Evolutionary conservation across 2,329 filamentous ascomycete genomes (phyloP), one percentile per base, ranked within the genome.

Genomic region (Trichoderma aggressivum): DNA sequence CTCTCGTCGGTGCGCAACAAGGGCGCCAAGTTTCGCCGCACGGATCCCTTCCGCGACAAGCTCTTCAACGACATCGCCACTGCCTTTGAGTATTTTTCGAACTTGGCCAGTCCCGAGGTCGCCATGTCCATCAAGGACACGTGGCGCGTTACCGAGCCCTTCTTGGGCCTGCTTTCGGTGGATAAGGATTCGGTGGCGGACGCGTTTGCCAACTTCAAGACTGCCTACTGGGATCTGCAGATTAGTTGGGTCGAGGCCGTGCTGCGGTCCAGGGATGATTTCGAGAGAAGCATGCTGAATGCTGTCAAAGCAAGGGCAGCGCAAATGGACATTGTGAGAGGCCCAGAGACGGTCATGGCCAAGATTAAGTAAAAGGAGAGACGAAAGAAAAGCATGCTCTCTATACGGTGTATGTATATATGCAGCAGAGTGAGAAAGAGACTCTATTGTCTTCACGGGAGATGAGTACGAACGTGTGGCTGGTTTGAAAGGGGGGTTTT

Each of bases 211-310:
- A 84, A 85, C 6, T 95, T 99, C 84, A 98, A 98, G 86, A 84
- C 82, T 50, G 87, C 89, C 59, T 98, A 97, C 81, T 97, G 95
- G 93, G 96, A 99, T 82, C 84, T 98, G 79, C 94, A 97, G 80
- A 90, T 98, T 72, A 91, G 90, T 59, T 99, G 96, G 96, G 94
- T 99, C 8, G 97, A 99, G 85, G 92, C 93, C 7, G 95, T 97
- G 61, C 79, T 99, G 74, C 88, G 94, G 75, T 87, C 90, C 2
- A 86, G 97, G 75, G 96, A 99, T 81, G 96, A 99, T 83, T 98
- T 97, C 82, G 96, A 98, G 81, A 87, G 95, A 75, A 88, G 89
- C 72, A 94, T 98, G 92, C 81, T 98, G 74, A 96, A 94, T 78
- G 88, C 89, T 21, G 91, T 98, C 62, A 98, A 98, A 85, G 90